These are phyloP conservation scores for Dendrobium huoshanense DNA, from an alignment of 106 monocot genomes.

Conservation along the genomic window DNA sequence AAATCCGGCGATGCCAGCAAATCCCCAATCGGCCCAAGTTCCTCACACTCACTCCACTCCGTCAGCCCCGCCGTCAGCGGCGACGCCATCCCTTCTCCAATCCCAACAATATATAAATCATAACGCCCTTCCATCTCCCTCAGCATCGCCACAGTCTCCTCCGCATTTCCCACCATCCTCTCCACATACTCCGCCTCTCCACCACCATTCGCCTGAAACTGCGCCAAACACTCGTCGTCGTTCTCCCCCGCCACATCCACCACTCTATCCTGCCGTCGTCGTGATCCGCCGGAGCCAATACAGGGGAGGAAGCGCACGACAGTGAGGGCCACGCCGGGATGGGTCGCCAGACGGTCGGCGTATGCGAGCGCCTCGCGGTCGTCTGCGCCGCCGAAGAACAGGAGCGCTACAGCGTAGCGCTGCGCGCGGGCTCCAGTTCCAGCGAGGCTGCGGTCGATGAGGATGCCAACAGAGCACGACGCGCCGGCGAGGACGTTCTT, in stretches of 20 bases:
- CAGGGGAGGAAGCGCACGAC: slow-evolving; percentile 8
- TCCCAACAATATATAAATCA: slow-evolving; percentile 40
- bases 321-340: slow-evolving; percentile 1
- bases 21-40: slow-evolving; percentile 34
- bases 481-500: slow-evolving; percentile 13
- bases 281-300: not conserved
- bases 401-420: not conserved
- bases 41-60: slow-evolving; percentile 31
- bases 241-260: slow-evolving; percentile 4
- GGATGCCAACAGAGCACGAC: slow-evolving; percentile 24
- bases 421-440: not conserved
- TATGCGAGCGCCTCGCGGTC: slow-evolving; percentile 22
- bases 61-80: slow-evolving; percentile 28
- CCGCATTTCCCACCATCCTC: slow-evolving; percentile 15
- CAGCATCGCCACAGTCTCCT: slow-evolving; percentile 34
- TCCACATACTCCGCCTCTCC: slow-evolving; percentile 18
- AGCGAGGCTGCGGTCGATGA: slow-evolving; percentile 6
- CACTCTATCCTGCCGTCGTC: not conserved
- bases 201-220: slow-evolving; percentile 14
- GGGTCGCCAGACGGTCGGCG: slow-evolving; percentile 7
- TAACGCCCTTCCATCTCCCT: slow-evolving; percentile 9
- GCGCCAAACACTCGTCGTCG: slow-evolving; percentile 27
- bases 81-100: slow-evolving; percentile 7
- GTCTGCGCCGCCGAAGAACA: slow-evolving; percentile 31
- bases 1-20: slow-evolving; percentile 28